Base-by-base conservation (phyloP, 139 green algal genomes). In the Chlorella sp. region DNA sequence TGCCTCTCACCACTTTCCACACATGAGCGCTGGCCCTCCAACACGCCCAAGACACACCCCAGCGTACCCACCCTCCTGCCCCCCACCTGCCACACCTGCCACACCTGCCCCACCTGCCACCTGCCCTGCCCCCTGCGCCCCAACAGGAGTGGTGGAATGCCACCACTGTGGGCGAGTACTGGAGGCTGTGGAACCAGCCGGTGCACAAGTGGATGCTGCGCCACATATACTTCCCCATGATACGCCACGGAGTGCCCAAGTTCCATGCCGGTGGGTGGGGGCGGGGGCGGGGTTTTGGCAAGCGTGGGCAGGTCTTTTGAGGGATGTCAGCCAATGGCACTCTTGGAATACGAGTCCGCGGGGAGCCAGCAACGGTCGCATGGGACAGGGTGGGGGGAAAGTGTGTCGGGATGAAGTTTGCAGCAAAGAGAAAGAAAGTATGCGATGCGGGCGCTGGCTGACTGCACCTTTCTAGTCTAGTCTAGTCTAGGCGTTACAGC, bases 161-260 rank as follows among this genome's bases (percentile, higher is more conserved):
- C 18, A 92, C 91, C n/a, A 97, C 95, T 0, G 88, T 98, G 36
- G 96, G 95, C 39, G 96, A 99, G 64, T 99, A 99, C 90, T 99
- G 97, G 97, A 92, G 94, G 34, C 90, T 95, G 39, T 99, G 97
- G 97, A 99, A 99, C 92, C 97, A 98, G 94, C 97, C 97, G 0
- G 97, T 99, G 77, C 96, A 98, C 93, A 97, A 97, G 89, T 99
- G 97, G 96, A 95, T 99, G 93, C 89, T 99, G 89, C 94, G 96
- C n/a, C 96, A 97, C 78, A 93, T 99, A 4, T 99, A 99, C 94
- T 97, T 96, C 89, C 97, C 97, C 0, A 89, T 85, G 42, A 89
- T 97, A 14, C 83, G 92, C 24, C 34, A 81, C 32, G 92, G 94
- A 21, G 37, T 95, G 36, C 84, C 78, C 69, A 93, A 93, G 88